phyloP scores from a whole-genome alignment of 2,329 filamentous ascomycete genomes.

The Trichoderma koningii region DNA sequence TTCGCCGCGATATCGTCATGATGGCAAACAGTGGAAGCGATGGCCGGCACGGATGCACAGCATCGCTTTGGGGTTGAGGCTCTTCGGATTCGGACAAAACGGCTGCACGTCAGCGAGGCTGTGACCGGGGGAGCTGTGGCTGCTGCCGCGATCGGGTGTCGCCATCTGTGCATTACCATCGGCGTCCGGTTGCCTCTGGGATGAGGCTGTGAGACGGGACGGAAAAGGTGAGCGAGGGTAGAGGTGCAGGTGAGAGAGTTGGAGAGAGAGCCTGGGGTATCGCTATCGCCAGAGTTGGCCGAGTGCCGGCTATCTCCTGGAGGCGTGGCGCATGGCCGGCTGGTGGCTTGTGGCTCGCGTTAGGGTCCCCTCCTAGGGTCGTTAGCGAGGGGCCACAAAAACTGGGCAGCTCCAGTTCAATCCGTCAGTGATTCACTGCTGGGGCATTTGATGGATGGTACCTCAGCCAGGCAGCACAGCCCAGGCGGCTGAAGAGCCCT shows the following conservation, averaged over 20 bases:
- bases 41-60: too few relatives aligned
- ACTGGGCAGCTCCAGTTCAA: conserved; percentile 1
- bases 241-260: too few relatives aligned
- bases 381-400: conserved; percentile 24
- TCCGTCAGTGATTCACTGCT: too few relatives aligned
- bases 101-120: conserved; percentile 24
- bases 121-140: background rate
- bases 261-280: background rate
- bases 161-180: conserved; percentile 7
- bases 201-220: background rate
- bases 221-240: background rate
- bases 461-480: conserved; percentile 28
- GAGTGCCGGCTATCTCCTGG: conserved; percentile 14
- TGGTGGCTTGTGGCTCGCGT: conserved; percentile 17
- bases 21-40: conserved; percentile 9
- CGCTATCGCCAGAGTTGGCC: background rate
- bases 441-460: background rate
- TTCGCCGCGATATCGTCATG: conserved; percentile 20
- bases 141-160: conserved; percentile 15
- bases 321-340: conserved; percentile 21
- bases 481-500: conserved; percentile 25
- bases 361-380: background rate
- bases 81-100: conserved; percentile 11
- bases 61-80: background rate
- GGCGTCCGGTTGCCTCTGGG: conserved; percentile 17